Evolutionary conservation across 2,329 filamentous ascomycete genomes (phyloP).

Genomic region (Malbranchea zuffiana): DNA sequence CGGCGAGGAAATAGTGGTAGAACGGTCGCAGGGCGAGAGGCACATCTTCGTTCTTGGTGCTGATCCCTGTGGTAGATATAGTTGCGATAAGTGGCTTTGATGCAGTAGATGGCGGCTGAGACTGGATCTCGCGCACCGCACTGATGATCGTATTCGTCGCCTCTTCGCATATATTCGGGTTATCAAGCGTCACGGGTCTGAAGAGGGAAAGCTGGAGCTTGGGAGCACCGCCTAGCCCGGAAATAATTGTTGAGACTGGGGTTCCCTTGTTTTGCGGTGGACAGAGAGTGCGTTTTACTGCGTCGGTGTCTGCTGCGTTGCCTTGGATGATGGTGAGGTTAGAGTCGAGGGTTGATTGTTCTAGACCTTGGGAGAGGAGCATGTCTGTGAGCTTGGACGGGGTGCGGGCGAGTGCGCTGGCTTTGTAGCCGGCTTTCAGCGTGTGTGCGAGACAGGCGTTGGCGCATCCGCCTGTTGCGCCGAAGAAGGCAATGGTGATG

Average conservation of each 20-base stretch:
- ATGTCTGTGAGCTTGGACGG: constrained; percentile 39
- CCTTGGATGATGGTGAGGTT: constrained; percentile 41
- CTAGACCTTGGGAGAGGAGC: constrained; percentile 34
- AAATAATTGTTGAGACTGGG: constrained; percentile 36
- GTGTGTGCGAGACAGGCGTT: constrained; percentile 35
- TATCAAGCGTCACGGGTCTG: constrained; percentile 18
- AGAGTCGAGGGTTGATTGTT: constrained; percentile 23
- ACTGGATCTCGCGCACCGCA: constrained; percentile 17
- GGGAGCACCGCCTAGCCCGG: constrained; percentile 30
- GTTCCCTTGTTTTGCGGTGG: constrained; percentile 17
- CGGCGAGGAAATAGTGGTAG: constrained; percentile 18
- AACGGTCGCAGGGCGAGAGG: constrained; percentile 15
- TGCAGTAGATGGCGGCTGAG: neutral
- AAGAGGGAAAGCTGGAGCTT: constrained; percentile 18
- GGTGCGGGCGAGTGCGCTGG: constrained; percentile 40
- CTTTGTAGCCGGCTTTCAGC: constrained; percentile 36
- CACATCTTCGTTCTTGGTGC: constrained; percentile 13
- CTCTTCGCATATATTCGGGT: constrained; percentile 20
- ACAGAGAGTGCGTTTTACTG: constrained; percentile 32
- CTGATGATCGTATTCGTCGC: constrained; percentile 17
- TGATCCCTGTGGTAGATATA: constrained; percentile 21
- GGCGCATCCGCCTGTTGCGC: constrained; percentile 42
- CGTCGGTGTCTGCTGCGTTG: constrained; percentile 33
- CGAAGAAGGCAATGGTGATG: constrained; percentile 39
- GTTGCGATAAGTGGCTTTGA: constrained; percentile 16